Evolutionary conservation across 2,329 filamentous ascomycete species (phyloP).

Genomic region (Pseudogymnoascus sp.): DNA sequence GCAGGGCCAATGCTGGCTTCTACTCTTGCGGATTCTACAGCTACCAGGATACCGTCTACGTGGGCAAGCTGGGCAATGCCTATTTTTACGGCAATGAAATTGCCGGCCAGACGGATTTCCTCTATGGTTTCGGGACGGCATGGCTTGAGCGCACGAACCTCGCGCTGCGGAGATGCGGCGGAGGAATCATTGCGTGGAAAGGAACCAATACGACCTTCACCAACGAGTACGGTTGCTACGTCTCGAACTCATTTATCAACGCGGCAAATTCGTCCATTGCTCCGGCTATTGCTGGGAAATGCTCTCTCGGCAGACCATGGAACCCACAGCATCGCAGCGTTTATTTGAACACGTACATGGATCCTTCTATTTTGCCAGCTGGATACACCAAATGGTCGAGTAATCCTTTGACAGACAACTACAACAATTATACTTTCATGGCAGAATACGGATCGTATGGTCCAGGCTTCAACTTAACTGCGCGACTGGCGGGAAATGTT

Average conservation of each 20-base stretch:
- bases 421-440: conserved; percentile 39
- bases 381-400: conserved; percentile 45
- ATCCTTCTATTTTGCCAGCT: conserved; percentile 39
- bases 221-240: conserved; percentile 62
- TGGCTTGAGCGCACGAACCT: conserved; percentile 50
- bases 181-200: conserved; percentile 64
- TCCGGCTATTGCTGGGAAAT: conserved; percentile 31
- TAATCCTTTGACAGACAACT: conserved; percentile 18
- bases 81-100: conserved; percentile 56
- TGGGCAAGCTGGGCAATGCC: conserved; percentile 58
- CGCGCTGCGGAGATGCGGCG: conserved; percentile 52
- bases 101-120: conserved; percentile 60
- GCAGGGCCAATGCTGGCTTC: conserved; percentile 58
- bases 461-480: conserved; percentile 42
- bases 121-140: conserved; percentile 60
- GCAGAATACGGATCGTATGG: conserved; percentile 45
- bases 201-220: conserved; percentile 56
- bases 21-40: conserved; percentile 60
- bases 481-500: conserved; percentile 31
- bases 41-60: conserved; percentile 62
- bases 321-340: conserved; percentile 45
- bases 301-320: conserved; percentile 48
- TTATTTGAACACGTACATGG: conserved; percentile 43
- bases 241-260: conserved; percentile 45
- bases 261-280: conserved; percentile 46